Evolutionary conservation across 306 rosid genomes (phyloP), one percentile per base, ranked within the genome.

Genomic region (Vigna radiata): DNA sequence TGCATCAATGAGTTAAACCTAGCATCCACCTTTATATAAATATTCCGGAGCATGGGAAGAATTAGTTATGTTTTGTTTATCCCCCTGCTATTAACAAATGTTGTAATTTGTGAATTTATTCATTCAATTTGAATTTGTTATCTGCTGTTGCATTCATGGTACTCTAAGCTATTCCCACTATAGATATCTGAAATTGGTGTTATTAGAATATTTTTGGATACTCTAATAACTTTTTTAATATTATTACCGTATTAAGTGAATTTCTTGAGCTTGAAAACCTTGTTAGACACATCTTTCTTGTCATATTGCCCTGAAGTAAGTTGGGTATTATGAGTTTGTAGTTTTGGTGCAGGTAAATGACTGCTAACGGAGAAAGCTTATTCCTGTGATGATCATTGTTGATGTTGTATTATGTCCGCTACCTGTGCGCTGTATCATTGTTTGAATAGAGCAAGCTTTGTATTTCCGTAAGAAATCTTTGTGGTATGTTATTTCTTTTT

Each of bases 401-500:
- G 47, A 13, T 56, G 27, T 16, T 10, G 39, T 72, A 65, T 12
- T 17, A 67, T 33, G 23, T 36, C 59, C 6, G 39, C 41, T 68
- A 41, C 81, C 31, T 68, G 46, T 33, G 1, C 14, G 70, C 5
- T 64, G 47, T 37, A 17, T n/a, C 15, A 4, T 63, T 37, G 68
- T 36, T 62, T 62, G 48, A 37, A 63, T 6, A 63, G 29, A 3
- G 14, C 49, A 8, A 63, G 69, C 47, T 36, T 36, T 63, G 69
- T 17, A 64, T 64, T 36, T 64, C 49, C 29, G 49, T 36, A 7
- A 64, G 70, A 64, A 37, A n/a, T 14, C 36, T 68, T 33, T 23
- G 21, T 44, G 76, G 58, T 33, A 33, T 33, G 37, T 33, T 33
- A 33, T 37, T 37, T 37, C 41, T 37, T 7, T 29, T 29, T 27